phyloP scores from a whole-genome alignment of 1,284 basidiomycete species.

The Trametes versicolor region DNA sequence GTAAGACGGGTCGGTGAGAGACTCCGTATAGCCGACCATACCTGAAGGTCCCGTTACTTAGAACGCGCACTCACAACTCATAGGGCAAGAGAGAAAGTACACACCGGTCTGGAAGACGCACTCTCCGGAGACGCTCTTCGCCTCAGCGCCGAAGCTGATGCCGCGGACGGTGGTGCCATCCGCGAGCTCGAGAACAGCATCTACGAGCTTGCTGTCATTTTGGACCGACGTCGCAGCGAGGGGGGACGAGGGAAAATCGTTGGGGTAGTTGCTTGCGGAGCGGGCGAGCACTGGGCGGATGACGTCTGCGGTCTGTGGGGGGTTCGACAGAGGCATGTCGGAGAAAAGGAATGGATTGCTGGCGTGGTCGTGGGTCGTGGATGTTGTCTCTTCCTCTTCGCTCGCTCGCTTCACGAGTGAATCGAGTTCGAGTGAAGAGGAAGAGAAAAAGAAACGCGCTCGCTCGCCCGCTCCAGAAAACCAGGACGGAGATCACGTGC shows the following conservation, averaged over 20 bases:
- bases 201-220: slow-evolving; percentile 43
- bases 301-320: slow-evolving; percentile 43
- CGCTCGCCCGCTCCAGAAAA: slow-evolving; percentile 19
- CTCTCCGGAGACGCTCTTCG: slow-evolving; percentile 95
- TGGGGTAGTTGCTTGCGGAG: slow-evolving; percentile 52
- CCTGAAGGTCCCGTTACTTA: slow-evolving; percentile 57
- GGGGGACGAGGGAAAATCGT: slow-evolving; percentile 60
- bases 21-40: slow-evolving; percentile 99
- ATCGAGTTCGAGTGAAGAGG: slow-evolving; percentile 57
- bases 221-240: slow-evolving; percentile 56
- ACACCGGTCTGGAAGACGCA: slow-evolving; percentile 99
- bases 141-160: slow-evolving; percentile 92
- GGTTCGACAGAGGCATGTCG: slow-evolving; percentile 45
- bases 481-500: slow-evolving; percentile 21
- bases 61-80: slow-evolving; percentile 4
- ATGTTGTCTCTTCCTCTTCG: slow-evolving; percentile 65
- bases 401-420: slow-evolving; percentile 45
- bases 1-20: slow-evolving; percentile 98
- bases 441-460: slow-evolving; percentile 50
- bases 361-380: slow-evolving; percentile 23
- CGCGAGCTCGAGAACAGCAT: slow-evolving; percentile 88
- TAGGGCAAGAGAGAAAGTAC: slow-evolving; percentile 43
- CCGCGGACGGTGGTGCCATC: slow-evolving; percentile 93
- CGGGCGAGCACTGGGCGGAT: slow-evolving; percentile 59
- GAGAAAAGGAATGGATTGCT: slow-evolving; percentile 37